Base-by-base conservation (phyloP, 331 rosid species). In the Malus hybrid region DNA sequence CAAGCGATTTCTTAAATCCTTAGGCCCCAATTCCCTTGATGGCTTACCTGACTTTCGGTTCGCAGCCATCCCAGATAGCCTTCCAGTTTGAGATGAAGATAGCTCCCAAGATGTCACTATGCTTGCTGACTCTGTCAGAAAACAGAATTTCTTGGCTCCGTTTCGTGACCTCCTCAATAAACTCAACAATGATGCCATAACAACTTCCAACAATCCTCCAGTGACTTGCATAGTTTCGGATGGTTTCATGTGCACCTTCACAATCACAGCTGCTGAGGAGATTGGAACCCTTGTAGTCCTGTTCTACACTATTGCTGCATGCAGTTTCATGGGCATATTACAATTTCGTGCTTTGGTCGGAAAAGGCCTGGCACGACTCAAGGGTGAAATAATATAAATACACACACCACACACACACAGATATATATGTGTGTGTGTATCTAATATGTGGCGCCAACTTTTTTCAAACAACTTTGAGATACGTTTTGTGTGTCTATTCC, bases 1-100 rank as follows among this genome's bases (percentile, higher is more conserved):
- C 64, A 69, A 64, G 4, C 82, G 79, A 6, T 73, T 77, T 10
- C 54, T 73, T 15, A 69, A 63, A 60, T 62, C 77, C n/a, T 48
- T 29, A 6, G 76, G 75, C 18, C 61, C 68, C n/a, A 68, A 67
- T 10, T 48, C 75, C 20, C 63, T 73, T 22, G 56, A 31, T 4
- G 81, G 81, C 66, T 42, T 69, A 57, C 66, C 74, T 3, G 19
- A 48, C 20, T 80, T 80, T 14, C 34, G 52, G 16, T 80, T 80
- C 12, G 79, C 48, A 27, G 66, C 82, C 12, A 82, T 82, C 48
- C 77, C 77, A 0, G 82, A 82, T 22, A 39, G 76, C 31, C 63
- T 78, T 15, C 76, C 81, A 18, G 70, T 15, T 15, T 68, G 66
- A 1, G 55, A 74, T 28, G 28, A 11, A 16, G 50, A 24, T 44